Percentiles rank a stretch among this genome's conserved stretches.
phyloP scores from a whole-genome alignment of 2,329 filamentous ascomycete genomes.

The Colletotrichum paranaense region DNA sequence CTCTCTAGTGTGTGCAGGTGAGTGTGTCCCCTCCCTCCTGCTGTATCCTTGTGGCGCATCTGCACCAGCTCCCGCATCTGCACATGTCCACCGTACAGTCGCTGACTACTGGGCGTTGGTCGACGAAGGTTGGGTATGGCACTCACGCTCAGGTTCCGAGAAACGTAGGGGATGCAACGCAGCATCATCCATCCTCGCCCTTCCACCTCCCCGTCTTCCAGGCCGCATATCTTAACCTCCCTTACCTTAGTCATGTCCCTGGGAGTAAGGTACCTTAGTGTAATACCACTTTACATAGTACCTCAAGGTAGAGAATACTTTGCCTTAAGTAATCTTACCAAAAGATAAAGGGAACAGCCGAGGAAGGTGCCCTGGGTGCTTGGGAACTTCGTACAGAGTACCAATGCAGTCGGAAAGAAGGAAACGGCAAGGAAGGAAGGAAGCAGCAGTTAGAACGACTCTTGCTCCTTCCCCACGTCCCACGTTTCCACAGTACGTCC shows the following conservation, averaged over 20 bases:
- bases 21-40: not conserved
- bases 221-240: not conserved
- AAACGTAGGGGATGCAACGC: not conserved
- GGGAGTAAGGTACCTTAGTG: too few species aligned
- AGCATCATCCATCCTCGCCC: not conserved
- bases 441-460: not conserved
- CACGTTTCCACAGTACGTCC: not conserved
- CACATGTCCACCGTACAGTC: not conserved
- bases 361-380: not conserved
- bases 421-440: not conserved
- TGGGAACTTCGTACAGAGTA: too few species aligned
- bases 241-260: too few species aligned
- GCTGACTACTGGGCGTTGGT: not conserved
- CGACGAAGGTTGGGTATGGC: not conserved
- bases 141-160: not conserved
- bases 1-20: not conserved
- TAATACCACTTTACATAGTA: too few species aligned
- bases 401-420: not conserved
- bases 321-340: too few species aligned
- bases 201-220: not conserved
- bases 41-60: not conserved
- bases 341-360: not conserved
- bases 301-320: too few species aligned
- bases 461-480: not conserved
- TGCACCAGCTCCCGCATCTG: slow-evolving; percentile 2